Evolutionary conservation across 805 yeast genomes (phyloP).

Genomic region (Candida chilensis): DNA sequence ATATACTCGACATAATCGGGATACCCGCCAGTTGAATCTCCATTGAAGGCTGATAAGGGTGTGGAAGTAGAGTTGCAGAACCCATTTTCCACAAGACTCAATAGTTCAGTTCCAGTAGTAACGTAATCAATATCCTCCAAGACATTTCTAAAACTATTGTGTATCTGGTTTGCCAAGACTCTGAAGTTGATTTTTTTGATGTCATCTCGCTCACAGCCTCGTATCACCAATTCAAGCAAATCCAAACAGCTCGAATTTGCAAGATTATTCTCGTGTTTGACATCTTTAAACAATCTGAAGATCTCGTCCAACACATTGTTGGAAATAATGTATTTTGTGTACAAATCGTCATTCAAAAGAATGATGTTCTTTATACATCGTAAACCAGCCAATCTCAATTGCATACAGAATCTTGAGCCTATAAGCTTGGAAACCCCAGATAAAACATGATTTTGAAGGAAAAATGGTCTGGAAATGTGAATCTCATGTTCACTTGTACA

Average conservation of each 20-base stretch:
- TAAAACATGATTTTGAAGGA: conserved; percentile 50
- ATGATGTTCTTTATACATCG: conserved; percentile 61
- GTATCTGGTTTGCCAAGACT: conserved; percentile 17
- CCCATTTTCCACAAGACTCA: conserved; percentile 13
- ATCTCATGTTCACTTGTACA: conserved; percentile 60
- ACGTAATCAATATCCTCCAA: conserved; percentile 19
- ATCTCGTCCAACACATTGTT: conserved; percentile 41
- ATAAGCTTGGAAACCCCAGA: conserved; percentile 46
- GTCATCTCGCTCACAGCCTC: conserved; percentile 11
- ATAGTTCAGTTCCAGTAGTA: conserved; percentile 15
- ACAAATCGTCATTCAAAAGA: conserved; percentile 51
- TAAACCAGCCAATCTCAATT: conserved; percentile 57
- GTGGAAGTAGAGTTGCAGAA: neutral
- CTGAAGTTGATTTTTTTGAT: conserved; percentile 13
- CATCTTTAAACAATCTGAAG: conserved; percentile 37
- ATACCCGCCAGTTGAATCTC: conserved; percentile 2
- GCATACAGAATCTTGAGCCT: conserved; percentile 27
- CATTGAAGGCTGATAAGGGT: neutral
- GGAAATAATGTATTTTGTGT: conserved; percentile 46
- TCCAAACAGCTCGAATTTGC: conserved; percentile 72
- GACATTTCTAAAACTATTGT: conserved; percentile 15
- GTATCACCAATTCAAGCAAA: conserved; percentile 38
- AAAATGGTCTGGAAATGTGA: conserved; percentile 47
- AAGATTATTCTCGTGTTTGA: conserved; percentile 46
- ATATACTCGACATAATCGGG: conserved; percentile 3